Base-by-base conservation (phyloP, 1,284 basidiomycete species). In the Melanopsichium pennsylvanicum region DNA sequence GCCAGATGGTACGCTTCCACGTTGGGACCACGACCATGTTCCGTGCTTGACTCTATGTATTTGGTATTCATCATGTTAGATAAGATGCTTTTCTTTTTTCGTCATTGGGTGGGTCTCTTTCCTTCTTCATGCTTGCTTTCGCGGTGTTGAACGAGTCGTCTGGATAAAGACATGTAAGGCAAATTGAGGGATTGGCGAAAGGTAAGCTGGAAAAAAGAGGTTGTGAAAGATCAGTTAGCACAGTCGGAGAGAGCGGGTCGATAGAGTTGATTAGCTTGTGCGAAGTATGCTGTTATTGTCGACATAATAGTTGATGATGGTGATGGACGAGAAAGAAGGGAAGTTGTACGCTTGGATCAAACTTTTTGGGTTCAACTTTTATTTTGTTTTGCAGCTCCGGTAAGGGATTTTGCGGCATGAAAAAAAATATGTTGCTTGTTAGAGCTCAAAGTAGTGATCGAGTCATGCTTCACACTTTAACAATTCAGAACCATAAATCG, bases 1-100 rank as follows among this genome's bases (percentile, higher is more conserved):
- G 63, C 64, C 57, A 68, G 45, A 48, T 61, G 52, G 33, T 57
- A 37, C 64, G 58, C 63, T 61, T 67, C 63, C 63, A 67, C 63
- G 57, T 66, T 60, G 63, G 63, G 58, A 68, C 48, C 54, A 68
- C 58, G 64, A 61, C 52, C 48, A 37, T 50, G 49, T 11, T 19
- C 64, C 64, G 64, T 68, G 64, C 64, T 68, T 68, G 64, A 68
- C 64, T 68, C 64, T 68, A 68, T 61, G 49, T 68, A 68, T 68
- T 61, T 60, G 57, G 45, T 61, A 61, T 43, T 67, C 63, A 67
- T 67, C 63, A 67, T 67, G 25, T 45, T 36, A 25, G n/a, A n/a
- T n/a, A n/a, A n/a, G n/a, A n/a, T n/a, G n/a, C n/a, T n/a, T n/a
- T n/a, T n/a, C n/a, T n/a, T n/a, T n/a, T n/a, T n/a, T n/a, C n/a